phyloP scores from a whole-genome alignment of 768 basidiomycete genomes.

The Pleurotus tuber-regium region DNA sequence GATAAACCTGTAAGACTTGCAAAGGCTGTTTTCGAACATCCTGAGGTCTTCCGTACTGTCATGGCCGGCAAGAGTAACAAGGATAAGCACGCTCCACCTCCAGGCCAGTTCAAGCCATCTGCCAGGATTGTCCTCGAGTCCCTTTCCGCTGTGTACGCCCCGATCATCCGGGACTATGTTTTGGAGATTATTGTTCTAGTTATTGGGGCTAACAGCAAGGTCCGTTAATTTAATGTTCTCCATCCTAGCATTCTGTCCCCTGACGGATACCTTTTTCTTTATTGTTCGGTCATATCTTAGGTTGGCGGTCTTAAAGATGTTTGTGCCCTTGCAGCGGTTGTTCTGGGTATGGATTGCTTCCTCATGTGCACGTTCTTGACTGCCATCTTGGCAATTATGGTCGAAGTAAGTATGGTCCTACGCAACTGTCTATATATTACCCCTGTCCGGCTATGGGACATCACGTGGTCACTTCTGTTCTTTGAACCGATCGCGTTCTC shows the following conservation, averaged over 20 bases:
- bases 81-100: slow-evolving; percentile 26
- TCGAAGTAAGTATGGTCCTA: slow-evolving; percentile 61
- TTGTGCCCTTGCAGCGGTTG: slow-evolving; percentile 90
- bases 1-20: slow-evolving; percentile 96
- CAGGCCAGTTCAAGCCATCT: slow-evolving; percentile 61
- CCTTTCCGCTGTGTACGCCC: slow-evolving; percentile 71
- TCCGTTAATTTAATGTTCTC: too few species aligned
- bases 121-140: slow-evolving; percentile 84
- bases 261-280: not conserved
- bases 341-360: slow-evolving; percentile 83
- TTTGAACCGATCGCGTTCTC: slow-evolving; percentile 10
- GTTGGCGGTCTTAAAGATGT: slow-evolving; percentile 89
- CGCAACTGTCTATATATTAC: not conserved
- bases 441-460: not conserved
- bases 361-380: slow-evolving; percentile 89
- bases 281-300: not conserved
- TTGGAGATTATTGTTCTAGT: slow-evolving; percentile 89
- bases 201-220: slow-evolving; percentile 82
- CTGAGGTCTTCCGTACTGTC: slow-evolving; percentile 48
- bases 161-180: slow-evolving; percentile 89
- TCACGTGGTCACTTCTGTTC: slow-evolving; percentile 9
- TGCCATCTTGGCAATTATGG: slow-evolving; percentile 89
- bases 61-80: slow-evolving; percentile 26
- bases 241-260: too few species aligned
- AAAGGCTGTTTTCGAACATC: slow-evolving; percentile 84